phyloP scores from a whole-genome alignment of 768 basidiomycete genomes.

The Dioszegia hungarica region DNA sequence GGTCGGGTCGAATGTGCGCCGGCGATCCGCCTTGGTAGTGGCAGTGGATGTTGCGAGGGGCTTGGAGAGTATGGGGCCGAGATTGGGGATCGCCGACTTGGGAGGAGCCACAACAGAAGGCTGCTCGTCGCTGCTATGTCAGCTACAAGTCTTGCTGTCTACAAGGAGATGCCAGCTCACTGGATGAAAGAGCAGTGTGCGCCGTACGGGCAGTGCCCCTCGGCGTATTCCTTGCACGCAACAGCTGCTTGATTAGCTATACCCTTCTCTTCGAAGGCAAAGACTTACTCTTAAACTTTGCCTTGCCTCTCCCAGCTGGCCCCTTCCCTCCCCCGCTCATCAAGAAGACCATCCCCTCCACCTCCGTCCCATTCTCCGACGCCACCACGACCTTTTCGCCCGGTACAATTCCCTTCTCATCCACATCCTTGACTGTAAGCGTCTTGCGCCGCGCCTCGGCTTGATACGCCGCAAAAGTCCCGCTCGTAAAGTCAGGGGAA shows the following conservation, averaged over 20 bases:
- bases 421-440: constrained; percentile 10
- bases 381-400: constrained; percentile 31
- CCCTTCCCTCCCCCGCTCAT: constrained; percentile 49
- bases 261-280: neutral
- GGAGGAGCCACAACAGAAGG: neutral
- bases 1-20: neutral
- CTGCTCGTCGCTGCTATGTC: neutral
- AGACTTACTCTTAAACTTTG: constrained; percentile 46
- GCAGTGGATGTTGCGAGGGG: neutral
- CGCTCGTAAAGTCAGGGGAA: constrained; percentile 24
- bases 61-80: neutral
- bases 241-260: constrained; percentile 30
- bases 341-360: constrained; percentile 37
- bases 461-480: constrained; percentile 40
- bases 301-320: constrained; percentile 35
- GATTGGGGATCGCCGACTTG: neutral
- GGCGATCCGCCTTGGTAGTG: constrained; percentile 8
- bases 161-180: constrained; percentile 9
- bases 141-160: neutral
- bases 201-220: constrained; percentile 45
- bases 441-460: constrained; percentile 1
- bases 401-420: constrained; percentile 14
- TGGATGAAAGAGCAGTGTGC: constrained; percentile 49
- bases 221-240: constrained; percentile 42
- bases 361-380: constrained; percentile 25